phyloP scores from a whole-genome alignment of 305 asterid genomes.

The Withania somnifera region DNA sequence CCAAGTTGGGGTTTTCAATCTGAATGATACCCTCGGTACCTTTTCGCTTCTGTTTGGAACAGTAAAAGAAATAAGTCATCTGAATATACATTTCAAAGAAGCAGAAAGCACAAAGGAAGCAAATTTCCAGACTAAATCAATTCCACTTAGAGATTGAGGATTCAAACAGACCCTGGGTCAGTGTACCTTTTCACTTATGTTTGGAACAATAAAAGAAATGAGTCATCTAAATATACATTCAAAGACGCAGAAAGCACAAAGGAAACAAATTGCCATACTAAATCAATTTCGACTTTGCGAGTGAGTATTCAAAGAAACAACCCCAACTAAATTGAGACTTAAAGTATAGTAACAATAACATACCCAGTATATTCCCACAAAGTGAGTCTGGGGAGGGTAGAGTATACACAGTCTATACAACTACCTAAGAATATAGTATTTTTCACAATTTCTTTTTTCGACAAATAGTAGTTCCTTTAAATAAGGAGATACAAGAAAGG shows the following conservation, averaged over 20 bases:
- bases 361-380: too few relatives aligned
- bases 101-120: neutral
- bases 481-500: neutral
- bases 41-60: slow-evolving; percentile 43
- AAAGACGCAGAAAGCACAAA: neutral
- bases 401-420: too few relatives aligned
- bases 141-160: neutral
- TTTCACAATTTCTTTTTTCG: neutral
- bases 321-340: neutral
- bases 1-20: slow-evolving; percentile 83
- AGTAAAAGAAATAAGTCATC: slow-evolving; percentile 8
- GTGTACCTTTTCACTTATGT: slow-evolving; percentile 78
- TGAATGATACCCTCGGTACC: slow-evolving; percentile 79
- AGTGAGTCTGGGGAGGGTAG: too few relatives aligned
- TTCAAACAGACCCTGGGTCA: neutral
- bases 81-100: neutral
- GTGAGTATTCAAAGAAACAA: neutral
- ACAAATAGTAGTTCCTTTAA: neutral
- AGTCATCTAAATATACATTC: neutral
- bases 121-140: neutral
- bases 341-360: too few relatives aligned
- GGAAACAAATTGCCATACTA: neutral
- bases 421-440: too few relatives aligned
- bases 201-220: slow-evolving; percentile 5
- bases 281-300: neutral